Conservation (phyloP, 257 asterid genomes). For the Scutellaria minor region DNA sequence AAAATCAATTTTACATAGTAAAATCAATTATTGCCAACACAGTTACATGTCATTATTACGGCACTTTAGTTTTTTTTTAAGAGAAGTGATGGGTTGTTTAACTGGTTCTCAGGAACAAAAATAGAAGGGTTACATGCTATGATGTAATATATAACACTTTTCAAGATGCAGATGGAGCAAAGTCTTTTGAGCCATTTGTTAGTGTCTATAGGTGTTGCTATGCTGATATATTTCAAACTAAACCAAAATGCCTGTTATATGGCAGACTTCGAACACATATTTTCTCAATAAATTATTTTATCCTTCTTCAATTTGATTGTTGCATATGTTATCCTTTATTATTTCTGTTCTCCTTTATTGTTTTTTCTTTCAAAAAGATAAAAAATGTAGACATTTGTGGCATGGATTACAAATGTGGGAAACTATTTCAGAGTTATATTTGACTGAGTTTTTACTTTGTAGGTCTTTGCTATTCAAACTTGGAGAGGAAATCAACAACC, state of each 20-base stretch:
- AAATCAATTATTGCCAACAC: background rate
- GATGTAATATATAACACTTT: background rate
- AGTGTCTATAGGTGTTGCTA: background rate
- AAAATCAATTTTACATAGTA: background rate
- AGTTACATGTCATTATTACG: background rate
- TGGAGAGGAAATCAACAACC: conserved; percentile 48
- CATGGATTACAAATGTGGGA: background rate
- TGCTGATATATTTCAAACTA: background rate
- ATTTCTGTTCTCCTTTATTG: no score
- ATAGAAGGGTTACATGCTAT: background rate
- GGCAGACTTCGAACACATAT: background rate
- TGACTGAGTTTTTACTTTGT: conserved; percentile 15
- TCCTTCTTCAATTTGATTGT: background rate
- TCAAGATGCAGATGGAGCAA: background rate
- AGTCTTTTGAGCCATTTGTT: conserved; percentile 17
- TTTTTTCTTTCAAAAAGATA: no score
- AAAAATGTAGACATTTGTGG: background rate
- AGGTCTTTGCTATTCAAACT: conserved; percentile 63
- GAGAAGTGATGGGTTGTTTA: background rate
- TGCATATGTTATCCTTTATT: no score
- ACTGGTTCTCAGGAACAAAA: background rate
- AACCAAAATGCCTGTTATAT: background rate
- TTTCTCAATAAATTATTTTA: background rate
- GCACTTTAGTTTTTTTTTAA: background rate
- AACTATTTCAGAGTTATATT: background rate